Evolutionary conservation across 108 stramenopile genomes (phyloP).

Genomic region (Conticribra guillardii): DNA sequence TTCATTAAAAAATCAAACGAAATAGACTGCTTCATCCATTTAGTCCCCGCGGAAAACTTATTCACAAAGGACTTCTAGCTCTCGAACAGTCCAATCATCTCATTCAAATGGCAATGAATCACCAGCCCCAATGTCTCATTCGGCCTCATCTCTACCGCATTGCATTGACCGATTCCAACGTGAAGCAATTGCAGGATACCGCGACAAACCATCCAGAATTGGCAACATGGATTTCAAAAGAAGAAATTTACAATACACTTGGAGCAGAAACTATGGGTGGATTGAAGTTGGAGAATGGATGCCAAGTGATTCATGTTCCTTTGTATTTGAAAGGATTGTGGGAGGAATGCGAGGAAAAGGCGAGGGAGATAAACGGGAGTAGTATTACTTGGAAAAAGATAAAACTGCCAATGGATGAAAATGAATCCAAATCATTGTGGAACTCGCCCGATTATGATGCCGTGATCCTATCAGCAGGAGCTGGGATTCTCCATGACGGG

Average conservation of each 20-base stretch:
- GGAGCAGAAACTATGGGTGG: conserved; percentile 58
- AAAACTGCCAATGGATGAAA: neutral
- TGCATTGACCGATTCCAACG: conserved; percentile 59
- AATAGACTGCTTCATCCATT: conserved; percentile 79
- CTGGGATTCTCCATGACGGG: conserved; percentile 62
- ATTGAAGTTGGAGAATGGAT: conserved; percentile 61
- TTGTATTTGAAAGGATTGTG: conserved; percentile 74
- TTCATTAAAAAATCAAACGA: neutral
- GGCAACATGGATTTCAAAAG: conserved; percentile 62
- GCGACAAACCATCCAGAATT: conserved; percentile 35
- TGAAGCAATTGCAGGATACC: conserved; percentile 44
- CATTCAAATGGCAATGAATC: conserved; percentile 45
- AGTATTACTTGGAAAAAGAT: conserved; percentile 25
- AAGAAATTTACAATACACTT: conserved; percentile 35
- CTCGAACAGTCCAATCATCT: conserved; percentile 59
- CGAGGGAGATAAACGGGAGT: conserved; percentile 20
- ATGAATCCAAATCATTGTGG: conserved; percentile 6
- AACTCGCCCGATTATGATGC: conserved; percentile 51
- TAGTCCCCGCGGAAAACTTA: conserved; percentile 80
- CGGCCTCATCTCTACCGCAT: conserved; percentile 69
- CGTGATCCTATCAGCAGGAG: conserved; percentile 69
- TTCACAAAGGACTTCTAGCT: conserved; percentile 72
- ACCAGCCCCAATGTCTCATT: conserved; percentile 51
- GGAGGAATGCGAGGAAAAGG: conserved; percentile 48
- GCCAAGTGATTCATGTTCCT: conserved; percentile 80